Conservation (phyloP, 2,329 filamentous ascomycete species). For the Emericellopsis cladophorae region DNA sequence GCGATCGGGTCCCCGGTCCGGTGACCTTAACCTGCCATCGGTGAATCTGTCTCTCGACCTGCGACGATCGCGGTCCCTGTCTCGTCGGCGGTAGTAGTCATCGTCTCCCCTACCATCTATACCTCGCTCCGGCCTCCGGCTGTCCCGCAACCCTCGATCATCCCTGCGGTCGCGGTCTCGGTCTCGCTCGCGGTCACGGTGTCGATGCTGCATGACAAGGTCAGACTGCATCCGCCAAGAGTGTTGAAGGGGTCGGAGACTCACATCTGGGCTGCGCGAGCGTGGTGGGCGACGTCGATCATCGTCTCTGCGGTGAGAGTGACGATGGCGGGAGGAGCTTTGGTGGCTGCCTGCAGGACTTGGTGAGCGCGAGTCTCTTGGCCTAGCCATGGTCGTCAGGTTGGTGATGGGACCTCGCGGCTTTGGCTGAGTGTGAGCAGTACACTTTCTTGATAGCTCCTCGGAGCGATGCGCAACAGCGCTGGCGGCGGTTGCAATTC, state of each 20-base stretch:
- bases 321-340: slow-evolving; percentile 55
- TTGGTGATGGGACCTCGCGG: slow-evolving; percentile 14
- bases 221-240: slow-evolving; percentile 23
- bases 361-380: slow-evolving; percentile 71
- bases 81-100: slow-evolving; percentile 50
- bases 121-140: slow-evolving; percentile 52
- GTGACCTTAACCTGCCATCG: slow-evolving; percentile 36
- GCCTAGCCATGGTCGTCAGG: slow-evolving; percentile 42
- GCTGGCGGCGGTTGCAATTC: no score
- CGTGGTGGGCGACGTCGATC: slow-evolving; percentile 39
- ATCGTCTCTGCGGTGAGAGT: slow-evolving; percentile 35
- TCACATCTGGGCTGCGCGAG: slow-evolving; percentile 53
- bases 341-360: slow-evolving; percentile 81
- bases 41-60: slow-evolving; percentile 48
- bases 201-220: slow-evolving; percentile 35
- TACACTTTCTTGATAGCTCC: slow-evolving; percentile 14
- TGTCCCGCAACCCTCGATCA: slow-evolving; percentile 56
- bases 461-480: no score
- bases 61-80: slow-evolving; percentile 46
- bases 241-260: slow-evolving; percentile 12
- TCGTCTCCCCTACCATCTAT: slow-evolving; percentile 50
- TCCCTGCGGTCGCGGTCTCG: slow-evolving; percentile 50
- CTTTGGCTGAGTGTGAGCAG: slow-evolving; percentile 27
- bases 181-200: slow-evolving; percentile 38
- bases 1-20: slow-evolving; percentile 44